These are phyloP conservation scores for Cryptococcus sp. DNA, from an alignment of 1,284 basidiomycete genomes.

Conservation along the genomic window DNA sequence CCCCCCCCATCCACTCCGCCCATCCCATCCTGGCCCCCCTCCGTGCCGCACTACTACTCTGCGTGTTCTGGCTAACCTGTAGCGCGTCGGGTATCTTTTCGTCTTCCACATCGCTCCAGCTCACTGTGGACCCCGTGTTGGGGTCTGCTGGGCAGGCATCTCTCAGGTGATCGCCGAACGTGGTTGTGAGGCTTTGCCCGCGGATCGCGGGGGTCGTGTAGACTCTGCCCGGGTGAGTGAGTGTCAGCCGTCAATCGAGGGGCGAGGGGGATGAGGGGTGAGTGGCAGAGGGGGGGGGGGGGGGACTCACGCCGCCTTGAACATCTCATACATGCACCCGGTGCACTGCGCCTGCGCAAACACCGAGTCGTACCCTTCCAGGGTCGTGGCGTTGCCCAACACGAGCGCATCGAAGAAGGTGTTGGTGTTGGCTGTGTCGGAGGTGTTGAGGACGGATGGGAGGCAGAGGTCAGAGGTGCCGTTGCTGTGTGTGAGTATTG, in stretches of 20 bases:
- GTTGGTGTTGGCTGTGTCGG: constrained; percentile 24
- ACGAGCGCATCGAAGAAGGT: constrained; percentile 35
- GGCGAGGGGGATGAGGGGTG: too few relatives aligned
- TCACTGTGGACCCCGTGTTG: constrained; percentile 4
- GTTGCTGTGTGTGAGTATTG: constrained; percentile 21
- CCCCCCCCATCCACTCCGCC: neutral
- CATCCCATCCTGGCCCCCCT: neutral
- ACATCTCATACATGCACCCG: constrained; percentile 42
- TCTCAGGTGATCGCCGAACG: constrained; percentile 31
- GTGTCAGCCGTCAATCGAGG: neutral
- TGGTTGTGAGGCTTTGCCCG: constrained; percentile 20
- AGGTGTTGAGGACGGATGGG: constrained; percentile 21
- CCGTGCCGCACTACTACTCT: neutral
- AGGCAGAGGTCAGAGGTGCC: constrained; percentile 31
- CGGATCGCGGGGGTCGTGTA: constrained; percentile 34
- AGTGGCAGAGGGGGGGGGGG: neutral
- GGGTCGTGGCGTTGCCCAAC: constrained; percentile 14
- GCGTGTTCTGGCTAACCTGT: constrained; percentile 21
- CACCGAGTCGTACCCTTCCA: constrained; percentile 30
- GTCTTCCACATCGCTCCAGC: constrained; percentile 36
- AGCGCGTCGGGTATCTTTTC: constrained; percentile 37
- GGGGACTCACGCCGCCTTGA: constrained; percentile 38
- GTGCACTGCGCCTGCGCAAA: constrained; percentile 30
- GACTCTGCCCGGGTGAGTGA: constrained; percentile 18
- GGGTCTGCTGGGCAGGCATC: constrained; percentile 26